Evolutionary conservation across 2,329 filamentous ascomycete genomes (phyloP), one percentile per base, ranked within the genome.

Genomic region (Aspergillus spinulosporus): DNA sequence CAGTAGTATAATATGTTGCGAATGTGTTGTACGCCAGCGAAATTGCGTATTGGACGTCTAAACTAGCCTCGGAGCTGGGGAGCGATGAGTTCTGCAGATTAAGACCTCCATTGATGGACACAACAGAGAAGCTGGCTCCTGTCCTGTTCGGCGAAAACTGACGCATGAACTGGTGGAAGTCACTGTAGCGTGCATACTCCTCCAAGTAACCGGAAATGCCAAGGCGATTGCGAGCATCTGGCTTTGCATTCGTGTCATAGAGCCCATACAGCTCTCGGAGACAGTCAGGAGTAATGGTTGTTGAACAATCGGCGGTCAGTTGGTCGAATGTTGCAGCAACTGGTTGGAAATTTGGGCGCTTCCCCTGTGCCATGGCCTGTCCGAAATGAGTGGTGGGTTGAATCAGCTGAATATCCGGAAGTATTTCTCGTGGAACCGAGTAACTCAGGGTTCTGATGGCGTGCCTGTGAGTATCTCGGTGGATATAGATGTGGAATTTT

Each of bases 301-400:
- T 61, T 46, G 72, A 74, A 56, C 79, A 82, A 29, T 66, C 56
- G 14, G 66, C 67, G 29, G 64, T 64, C 9, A 68, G 40, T 15
- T 66, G 64, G 37, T 61, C 61, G 6, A 54, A 26, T 0, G 51
- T 64, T 2, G 59, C 58, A 12, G 50, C 37, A 2, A 59, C 55
- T 1, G 60, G 56, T 36, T 62, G 29, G 5, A 63, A 52, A 15
- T 70, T 55, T 11, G 75, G 66, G 5, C 70, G 70, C 28, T 68
- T 75, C 44, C 63, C 66, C 55, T 82, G 77, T 2, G 78, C 62
- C 31, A 68, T 70, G 21, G 82, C 75, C 54, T 79, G 74, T 15
- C 82, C 82, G 57, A 88, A 88, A 39, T 82, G 78, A 3, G 83
- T 88, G 0, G 85, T 88, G 1, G 86, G 86, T 68, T 88, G 84